These are phyloP conservation scores for Tulasnella sp. DNA, from an alignment of 768 basidiomycete genomes.

Conservation along the genomic window DNA sequence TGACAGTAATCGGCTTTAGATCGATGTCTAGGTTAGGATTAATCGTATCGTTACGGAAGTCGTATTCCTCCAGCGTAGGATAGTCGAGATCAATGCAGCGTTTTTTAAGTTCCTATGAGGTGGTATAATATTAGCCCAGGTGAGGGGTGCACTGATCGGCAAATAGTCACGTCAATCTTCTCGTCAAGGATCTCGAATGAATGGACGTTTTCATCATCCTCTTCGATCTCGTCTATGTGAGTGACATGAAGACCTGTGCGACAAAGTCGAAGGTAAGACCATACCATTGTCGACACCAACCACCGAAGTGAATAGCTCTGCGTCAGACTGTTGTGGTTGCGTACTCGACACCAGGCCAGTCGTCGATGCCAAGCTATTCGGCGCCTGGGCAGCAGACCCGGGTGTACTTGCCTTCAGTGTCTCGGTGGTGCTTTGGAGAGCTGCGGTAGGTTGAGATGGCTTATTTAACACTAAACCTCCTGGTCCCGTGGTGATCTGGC, in stretches of 20 bases:
- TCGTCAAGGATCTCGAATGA: conserved; percentile 91
- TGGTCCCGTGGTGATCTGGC: conserved; percentile 50
- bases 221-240: conserved; percentile 88
- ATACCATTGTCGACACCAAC: conserved; percentile 83
- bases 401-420: conserved; percentile 55
- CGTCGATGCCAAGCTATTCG: neutral
- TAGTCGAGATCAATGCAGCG: conserved; percentile 94
- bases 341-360: conserved; percentile 15
- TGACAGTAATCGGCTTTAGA: conserved; percentile 93
- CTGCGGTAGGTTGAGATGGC: conserved; percentile 81
- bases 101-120: conserved; percentile 75
- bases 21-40: conserved; percentile 98
- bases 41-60: conserved; percentile 92
- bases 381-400: conserved; percentile 23
- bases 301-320: conserved; percentile 87
- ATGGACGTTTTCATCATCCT: conserved; percentile 95
- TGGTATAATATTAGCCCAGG: neutral
- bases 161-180: conserved; percentile 68
- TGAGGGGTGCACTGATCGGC: neutral
- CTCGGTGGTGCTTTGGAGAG: conserved; percentile 30
- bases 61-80: conserved; percentile 98
- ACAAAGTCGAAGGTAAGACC: neutral
- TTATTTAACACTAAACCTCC: conserved; percentile 32
- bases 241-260: neutral
- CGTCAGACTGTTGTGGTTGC: conserved; percentile 36